Evolutionary conservation across 306 rosid species (phyloP).

Genomic region (Inga leiocalycina): DNA sequence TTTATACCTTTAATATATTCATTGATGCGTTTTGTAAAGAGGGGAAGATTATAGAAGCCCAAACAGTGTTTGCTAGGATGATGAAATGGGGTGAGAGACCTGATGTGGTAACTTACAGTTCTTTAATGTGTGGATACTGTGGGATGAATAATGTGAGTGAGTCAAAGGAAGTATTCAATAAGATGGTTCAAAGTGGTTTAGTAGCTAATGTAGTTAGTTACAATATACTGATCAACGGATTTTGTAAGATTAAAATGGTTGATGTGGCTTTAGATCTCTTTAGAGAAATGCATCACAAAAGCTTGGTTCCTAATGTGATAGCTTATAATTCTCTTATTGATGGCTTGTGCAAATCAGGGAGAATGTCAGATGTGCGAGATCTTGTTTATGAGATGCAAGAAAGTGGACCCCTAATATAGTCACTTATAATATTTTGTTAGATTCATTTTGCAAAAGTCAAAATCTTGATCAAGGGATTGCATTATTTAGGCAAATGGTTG

Average conservation of each 20-base stretch:
- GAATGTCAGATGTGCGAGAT: neutral
- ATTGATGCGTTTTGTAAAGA: no score
- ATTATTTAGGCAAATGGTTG: neutral
- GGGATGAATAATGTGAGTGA: no score
- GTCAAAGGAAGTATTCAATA: no score
- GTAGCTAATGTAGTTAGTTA: no score
- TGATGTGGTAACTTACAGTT: no score
- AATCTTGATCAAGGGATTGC: neutral
- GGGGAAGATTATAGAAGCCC: no score
- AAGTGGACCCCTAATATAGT: neutral
- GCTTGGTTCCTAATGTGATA: neutral
- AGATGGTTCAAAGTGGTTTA: no score
- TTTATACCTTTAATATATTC: no score
- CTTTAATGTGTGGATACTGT: no score
- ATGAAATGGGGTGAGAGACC: no score
- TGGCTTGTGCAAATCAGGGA: neutral
- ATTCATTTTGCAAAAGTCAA: neutral
- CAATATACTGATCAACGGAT: neutral
- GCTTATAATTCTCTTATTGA: neutral
- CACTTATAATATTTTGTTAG: neutral
- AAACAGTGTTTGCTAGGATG: no score
- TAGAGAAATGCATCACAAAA: neutral
- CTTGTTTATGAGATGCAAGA: neutral
- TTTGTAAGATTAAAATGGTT: neutral
- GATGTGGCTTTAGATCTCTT: neutral